A percentile compares a stretch with the other conserved stretches of the same genome.
phyloP scores from a whole-genome alignment of 345 rosid genomes.

The Raphanus raphanistrum region DNA sequence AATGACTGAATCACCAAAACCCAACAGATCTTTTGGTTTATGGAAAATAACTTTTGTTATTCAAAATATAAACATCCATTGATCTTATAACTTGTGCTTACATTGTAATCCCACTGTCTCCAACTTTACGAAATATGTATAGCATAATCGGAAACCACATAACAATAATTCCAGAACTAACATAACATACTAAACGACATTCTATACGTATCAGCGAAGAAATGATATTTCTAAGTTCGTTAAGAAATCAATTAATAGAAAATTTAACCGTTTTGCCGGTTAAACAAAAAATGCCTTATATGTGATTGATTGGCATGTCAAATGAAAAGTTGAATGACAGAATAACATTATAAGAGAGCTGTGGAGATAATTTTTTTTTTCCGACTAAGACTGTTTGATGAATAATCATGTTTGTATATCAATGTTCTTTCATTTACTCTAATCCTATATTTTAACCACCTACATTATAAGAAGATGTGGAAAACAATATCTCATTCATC shows the following conservation, averaged over 20 bases:
- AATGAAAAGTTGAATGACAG: too few species aligned
- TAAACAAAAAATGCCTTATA: too few species aligned
- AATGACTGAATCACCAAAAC: constrained; percentile 19
- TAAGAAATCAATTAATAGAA: too few species aligned
- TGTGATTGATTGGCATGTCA: too few species aligned
- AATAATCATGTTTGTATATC: neutral
- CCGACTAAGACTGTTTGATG: neutral
- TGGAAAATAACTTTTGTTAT: neutral
- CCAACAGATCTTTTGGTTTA: neutral
- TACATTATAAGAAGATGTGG: neutral
- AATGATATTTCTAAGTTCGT: too few species aligned
- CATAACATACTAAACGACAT: neutral
- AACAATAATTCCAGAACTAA: neutral
- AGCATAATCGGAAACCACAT: neutral
- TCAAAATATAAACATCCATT: neutral
- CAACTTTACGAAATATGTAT: neutral
- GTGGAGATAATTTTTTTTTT: too few species aligned
- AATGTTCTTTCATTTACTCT: neutral
- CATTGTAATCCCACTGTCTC: neutral
- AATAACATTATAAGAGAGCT: too few species aligned
- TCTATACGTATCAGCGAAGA: too few species aligned
- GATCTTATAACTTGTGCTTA: neutral
- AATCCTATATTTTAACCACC: neutral
- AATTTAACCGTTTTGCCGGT: too few species aligned
- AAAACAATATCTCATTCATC: neutral